These are phyloP conservation scores for Eucalyptus pauciflora DNA, from an alignment of 345 rosid genomes.

Conservation along the genomic window DNA sequence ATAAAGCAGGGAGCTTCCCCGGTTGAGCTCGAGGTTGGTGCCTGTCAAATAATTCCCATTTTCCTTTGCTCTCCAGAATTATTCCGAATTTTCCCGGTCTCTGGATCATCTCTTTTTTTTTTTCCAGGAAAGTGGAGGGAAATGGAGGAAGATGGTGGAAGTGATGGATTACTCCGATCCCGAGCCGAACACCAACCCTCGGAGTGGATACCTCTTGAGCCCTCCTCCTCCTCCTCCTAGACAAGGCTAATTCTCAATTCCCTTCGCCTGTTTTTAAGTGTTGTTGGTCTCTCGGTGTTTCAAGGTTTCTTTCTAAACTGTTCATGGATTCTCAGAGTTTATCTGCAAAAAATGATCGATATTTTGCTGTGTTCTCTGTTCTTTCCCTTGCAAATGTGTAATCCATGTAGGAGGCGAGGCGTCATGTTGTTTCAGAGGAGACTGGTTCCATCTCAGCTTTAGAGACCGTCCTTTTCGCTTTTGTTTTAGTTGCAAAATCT, in stretches of 20 bases:
- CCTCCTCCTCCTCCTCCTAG: neutral
- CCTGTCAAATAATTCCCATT: neutral
- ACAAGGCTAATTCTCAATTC: neutral
- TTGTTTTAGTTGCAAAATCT: neutral
- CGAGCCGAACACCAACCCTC: neutral
- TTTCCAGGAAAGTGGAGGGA: neutral
- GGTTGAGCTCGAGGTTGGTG: neutral
- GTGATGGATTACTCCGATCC: constrained; percentile 2
- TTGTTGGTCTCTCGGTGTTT: neutral
- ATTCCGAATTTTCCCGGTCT: neutral
- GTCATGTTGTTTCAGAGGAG: neutral
- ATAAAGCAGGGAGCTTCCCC: neutral
- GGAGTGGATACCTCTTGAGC: neutral
- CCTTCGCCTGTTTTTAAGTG: neutral
- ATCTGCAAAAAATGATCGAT: neutral
- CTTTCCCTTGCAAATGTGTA: neutral
- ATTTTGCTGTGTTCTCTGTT: neutral
- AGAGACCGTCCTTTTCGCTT: neutral
- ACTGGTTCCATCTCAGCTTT: neutral
- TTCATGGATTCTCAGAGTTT: neutral
- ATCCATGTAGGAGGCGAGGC: neutral
- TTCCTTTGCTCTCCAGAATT: neutral
- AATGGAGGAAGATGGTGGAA: neutral
- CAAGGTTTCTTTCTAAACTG: neutral
- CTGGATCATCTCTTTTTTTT: neutral